Base-by-base conservation (phyloP, 1,139 yeast genomes). In the Taphrina sp. region DNA sequence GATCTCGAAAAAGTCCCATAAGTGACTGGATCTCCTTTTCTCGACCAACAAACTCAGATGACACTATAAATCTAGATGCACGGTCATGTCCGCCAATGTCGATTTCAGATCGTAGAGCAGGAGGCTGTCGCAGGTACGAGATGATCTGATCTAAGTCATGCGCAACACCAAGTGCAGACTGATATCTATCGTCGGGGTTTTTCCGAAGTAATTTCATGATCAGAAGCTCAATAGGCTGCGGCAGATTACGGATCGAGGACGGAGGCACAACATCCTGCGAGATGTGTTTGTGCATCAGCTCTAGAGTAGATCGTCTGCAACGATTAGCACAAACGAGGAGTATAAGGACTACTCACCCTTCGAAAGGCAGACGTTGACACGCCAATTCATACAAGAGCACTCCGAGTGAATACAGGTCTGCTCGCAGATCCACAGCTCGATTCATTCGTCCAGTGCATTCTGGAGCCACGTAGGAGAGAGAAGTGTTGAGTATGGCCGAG, bases 371-470 rank as follows among this genome's bases (percentile, higher is more conserved):
- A 19, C 19, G 14, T 20, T 39, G 43, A 22, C 43, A 34, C 33
- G 38, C 45, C n/a, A 53, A 12, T 23, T 44, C 52, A 33, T 53
- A 53, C 24, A 53, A 31, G 7, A 46, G 37, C n/a, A 45, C 52
- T n/a, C 57, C 57, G 8, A 53, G 52, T 7, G 57, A 45, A 19
- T 53, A 53, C 29, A 53, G 5, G 26, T 53, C 57, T 12, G 57
- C 52, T 12, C 57, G 34, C n/a, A 44, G 14, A 17, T 53, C 57
- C 16, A 45, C 49, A 7, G 20, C 31, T 17, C 52, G 26, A 22
- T 45, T 45, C 52, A 45, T 53, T 17, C 57, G 37, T 19, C 57
- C 57, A 5, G 57, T 53, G 14, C 49, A 44, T 34, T 53, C 57
- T 7, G 57, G 57, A 2, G 57, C 57, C 17, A 53, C 37, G 17